Evolutionary conservation across 1,284 basidiomycete genomes (phyloP).

Genomic region (Vanrija pseudolonga): DNA sequence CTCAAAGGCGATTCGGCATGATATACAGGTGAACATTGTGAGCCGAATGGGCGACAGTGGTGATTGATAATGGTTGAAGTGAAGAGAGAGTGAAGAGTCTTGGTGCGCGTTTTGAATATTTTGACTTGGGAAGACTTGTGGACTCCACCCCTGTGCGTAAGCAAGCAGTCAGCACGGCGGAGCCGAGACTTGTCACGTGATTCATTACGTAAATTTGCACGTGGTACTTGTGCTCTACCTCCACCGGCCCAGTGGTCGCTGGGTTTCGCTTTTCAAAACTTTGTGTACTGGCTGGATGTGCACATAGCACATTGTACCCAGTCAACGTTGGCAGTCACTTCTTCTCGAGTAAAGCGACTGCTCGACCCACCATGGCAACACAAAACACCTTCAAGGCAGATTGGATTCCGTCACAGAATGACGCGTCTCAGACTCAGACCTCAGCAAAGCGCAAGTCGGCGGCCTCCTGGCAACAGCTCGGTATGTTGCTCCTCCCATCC

Average conservation of each 20-base stretch:
- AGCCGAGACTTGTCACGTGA: too few species aligned
- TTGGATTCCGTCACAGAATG: slow-evolving; percentile 4
- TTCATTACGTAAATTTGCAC: too few species aligned
- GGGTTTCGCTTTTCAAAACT: too few species aligned
- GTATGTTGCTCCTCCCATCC: slow-evolving; percentile 14
- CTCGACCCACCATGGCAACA: not conserved
- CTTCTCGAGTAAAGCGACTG: not conserved
- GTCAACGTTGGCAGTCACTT: too few species aligned
- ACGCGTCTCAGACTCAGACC: not conserved
- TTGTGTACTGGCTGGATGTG: too few species aligned
- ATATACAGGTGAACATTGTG: slow-evolving; percentile 77
- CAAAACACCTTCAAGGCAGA: slow-evolving; percentile 10
- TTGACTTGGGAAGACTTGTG: too few species aligned
- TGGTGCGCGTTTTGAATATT: not conserved
- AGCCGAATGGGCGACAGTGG: not conserved
- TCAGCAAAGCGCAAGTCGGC: slow-evolving; percentile 1
- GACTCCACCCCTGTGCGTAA: too few species aligned
- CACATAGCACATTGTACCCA: too few species aligned
- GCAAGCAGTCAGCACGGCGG: too few species aligned
- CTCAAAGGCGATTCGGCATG: slow-evolving; percentile 85
- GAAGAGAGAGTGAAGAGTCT: not conserved
- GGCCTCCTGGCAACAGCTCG: slow-evolving; percentile 32
- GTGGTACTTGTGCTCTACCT: too few species aligned
- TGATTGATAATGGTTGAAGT: not conserved
- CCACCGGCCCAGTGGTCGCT: too few species aligned